Evolutionary conservation across 495 filamentous ascomycete genomes (phyloP).

Genomic region (Trichoderma asperelloides): DNA sequence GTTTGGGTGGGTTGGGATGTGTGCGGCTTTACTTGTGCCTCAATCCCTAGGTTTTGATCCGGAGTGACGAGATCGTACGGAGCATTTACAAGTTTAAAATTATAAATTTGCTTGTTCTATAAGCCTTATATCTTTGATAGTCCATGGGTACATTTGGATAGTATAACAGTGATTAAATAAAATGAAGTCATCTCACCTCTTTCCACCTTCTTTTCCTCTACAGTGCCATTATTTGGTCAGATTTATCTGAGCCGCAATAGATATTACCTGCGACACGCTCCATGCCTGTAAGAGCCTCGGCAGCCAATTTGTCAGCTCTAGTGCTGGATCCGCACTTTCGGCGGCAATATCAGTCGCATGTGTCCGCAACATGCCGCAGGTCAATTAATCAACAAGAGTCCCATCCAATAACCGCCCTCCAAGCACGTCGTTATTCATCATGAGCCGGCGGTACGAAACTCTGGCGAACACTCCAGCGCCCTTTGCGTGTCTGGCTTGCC

Average conservation of each 20-base stretch:
- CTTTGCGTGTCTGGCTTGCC: conserved; percentile 33
- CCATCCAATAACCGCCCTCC: not conserved
- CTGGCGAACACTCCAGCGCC: conserved; percentile 10
- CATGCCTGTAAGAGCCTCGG: not conserved
- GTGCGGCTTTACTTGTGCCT: not conserved
- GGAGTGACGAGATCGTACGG: too few species aligned
- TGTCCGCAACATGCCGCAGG: not conserved
- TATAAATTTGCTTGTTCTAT: too few species aligned
- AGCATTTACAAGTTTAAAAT: too few species aligned
- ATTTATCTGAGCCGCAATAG: too few species aligned
- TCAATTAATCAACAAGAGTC: not conserved
- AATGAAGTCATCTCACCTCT: too few species aligned
- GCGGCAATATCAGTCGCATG: not conserved
- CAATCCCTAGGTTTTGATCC: not conserved
- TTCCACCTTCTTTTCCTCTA: too few species aligned
- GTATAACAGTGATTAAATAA: too few species aligned
- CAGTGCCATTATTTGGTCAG: too few species aligned
- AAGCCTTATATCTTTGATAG: too few species aligned
- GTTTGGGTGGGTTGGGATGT: not conserved
- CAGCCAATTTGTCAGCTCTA: not conserved
- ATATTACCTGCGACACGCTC: too few species aligned
- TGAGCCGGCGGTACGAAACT: not conserved
- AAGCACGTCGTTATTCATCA: not conserved
- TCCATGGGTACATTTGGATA: too few species aligned
- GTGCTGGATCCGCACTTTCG: not conserved